These are phyloP conservation scores for Pythium biforme DNA, from an alignment of 352 stramenopile genomes.

Conservation along the genomic window DNA sequence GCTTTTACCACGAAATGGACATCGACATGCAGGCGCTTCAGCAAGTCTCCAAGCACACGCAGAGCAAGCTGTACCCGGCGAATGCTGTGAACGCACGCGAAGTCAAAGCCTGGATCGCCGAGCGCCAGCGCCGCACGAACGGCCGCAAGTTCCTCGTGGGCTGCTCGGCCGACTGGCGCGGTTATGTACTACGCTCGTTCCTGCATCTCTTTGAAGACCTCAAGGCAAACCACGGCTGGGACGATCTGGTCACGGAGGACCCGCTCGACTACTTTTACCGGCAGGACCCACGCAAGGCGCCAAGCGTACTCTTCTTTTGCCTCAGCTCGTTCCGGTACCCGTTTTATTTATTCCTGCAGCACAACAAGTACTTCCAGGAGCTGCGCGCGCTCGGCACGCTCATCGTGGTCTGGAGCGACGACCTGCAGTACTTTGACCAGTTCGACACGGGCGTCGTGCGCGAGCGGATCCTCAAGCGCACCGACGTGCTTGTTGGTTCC, in stretches of 20 bases:
- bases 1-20: slow-evolving; percentile 84
- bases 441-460: slow-evolving; percentile 58
- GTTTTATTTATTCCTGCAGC: slow-evolving; percentile 60
- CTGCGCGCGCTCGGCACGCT: slow-evolving; percentile 64
- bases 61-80: slow-evolving; percentile 46
- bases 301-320: slow-evolving; percentile 74
- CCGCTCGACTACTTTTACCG: slow-evolving; percentile 63
- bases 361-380: slow-evolving; percentile 68
- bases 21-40: slow-evolving; percentile 59
- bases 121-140: slow-evolving; percentile 65
- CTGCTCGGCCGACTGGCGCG: slow-evolving; percentile 56
- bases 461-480: slow-evolving; percentile 60
- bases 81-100: slow-evolving; percentile 42
- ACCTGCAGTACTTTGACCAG: slow-evolving; percentile 81
- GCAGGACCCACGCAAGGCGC: slow-evolving; percentile 56
- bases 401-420: slow-evolving; percentile 75
- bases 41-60: slow-evolving; percentile 31
- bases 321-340: slow-evolving; percentile 71
- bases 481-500: slow-evolving; percentile 66
- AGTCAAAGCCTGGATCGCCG: slow-evolving; percentile 57
- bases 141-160: slow-evolving; percentile 70
- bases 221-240: slow-evolving; percentile 60
- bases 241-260: slow-evolving; percentile 55
- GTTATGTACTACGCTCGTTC: slow-evolving; percentile 67
- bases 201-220: slow-evolving; percentile 67